These are phyloP conservation scores for Colletotrichum somersetense DNA, from an alignment of 2,329 filamentous ascomycete genomes.

Conservation along the genomic window DNA sequence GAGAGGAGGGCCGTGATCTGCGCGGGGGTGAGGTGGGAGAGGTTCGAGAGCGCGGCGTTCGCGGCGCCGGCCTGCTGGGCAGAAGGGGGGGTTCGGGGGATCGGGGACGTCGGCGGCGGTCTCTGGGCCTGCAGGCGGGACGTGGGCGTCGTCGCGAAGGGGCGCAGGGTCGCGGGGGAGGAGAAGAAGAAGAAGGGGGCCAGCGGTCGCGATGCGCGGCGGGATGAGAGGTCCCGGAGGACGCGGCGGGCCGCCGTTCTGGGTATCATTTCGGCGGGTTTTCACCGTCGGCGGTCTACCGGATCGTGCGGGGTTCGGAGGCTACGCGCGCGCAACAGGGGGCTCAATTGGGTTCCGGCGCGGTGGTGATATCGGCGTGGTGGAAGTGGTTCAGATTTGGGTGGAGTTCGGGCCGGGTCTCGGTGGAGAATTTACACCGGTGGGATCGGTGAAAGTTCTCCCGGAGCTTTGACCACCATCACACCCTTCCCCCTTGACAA, in stretches of 20 bases:
- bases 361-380: neutral
- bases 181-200: neutral
- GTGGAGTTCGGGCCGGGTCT: constrained; percentile 23
- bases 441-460: neutral
- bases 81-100: neutral
- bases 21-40: constrained; percentile 40
- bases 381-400: constrained; percentile 18
- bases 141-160: constrained; percentile 25
- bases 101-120: constrained; percentile 1
- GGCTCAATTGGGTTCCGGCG: neutral
- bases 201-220: constrained; percentile 21
- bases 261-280: constrained; percentile 24
- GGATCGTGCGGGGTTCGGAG: neutral
- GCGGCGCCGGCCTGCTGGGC: constrained; percentile 20
- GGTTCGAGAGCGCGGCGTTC: constrained; percentile 38
- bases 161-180: constrained; percentile 11
- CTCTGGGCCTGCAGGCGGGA: constrained; percentile 14
- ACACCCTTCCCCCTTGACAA: no score
- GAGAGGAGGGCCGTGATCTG: constrained; percentile 42
- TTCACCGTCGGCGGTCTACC: neutral
- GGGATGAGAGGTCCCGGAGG: constrained; percentile 32
- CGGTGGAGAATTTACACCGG: constrained; percentile 13
- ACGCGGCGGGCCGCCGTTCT: constrained; percentile 25
- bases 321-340: neutral
- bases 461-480: neutral